Evolutionary conservation across 2,329 filamentous ascomycete genomes (phyloP).

Genomic region (Apiospora rasikravindrae): DNA sequence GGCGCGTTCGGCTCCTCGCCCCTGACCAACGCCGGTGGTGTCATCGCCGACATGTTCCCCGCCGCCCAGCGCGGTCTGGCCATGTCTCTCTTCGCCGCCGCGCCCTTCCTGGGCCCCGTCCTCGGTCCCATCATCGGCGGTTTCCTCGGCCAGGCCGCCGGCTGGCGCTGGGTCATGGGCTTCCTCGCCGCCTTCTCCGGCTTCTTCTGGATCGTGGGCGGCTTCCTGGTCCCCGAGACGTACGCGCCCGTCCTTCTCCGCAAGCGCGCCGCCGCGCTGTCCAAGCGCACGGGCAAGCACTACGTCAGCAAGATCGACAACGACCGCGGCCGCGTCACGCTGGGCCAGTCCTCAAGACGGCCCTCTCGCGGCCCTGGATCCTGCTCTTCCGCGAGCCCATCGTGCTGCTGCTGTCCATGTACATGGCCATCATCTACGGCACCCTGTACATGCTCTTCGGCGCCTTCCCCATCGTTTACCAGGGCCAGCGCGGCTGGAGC

Average conservation of each 20-base stretch:
- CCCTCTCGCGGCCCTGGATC: slow-evolving; percentile 67
- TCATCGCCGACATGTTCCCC: slow-evolving; percentile 59
- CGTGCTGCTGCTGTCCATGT: slow-evolving; percentile 66
- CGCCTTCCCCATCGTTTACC: slow-evolving; percentile 68
- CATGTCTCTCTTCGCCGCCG: slow-evolving; percentile 65
- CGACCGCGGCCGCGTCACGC: slow-evolving; percentile 40
- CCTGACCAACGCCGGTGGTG: slow-evolving; percentile 58
- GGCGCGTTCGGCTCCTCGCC: slow-evolving; percentile 58
- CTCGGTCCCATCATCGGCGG: slow-evolving; percentile 67
- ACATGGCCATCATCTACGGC: slow-evolving; percentile 64
- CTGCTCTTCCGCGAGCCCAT: slow-evolving; percentile 73
- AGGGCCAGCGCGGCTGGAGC: slow-evolving; percentile 60
- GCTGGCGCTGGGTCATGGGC: slow-evolving; percentile 72
- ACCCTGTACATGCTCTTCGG: slow-evolving; percentile 63
- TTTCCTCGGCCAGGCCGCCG: slow-evolving; percentile 64
- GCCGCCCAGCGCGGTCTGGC: slow-evolving; percentile 55
- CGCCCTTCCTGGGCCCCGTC: slow-evolving; percentile 69
- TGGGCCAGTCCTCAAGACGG: slow-evolving; percentile 57
- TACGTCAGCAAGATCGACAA: slow-evolving; percentile 57
- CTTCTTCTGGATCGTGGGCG: slow-evolving; percentile 56
- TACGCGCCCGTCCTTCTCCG: slow-evolving; percentile 61
- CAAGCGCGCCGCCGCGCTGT: slow-evolving; percentile 54
- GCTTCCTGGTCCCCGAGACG: slow-evolving; percentile 59
- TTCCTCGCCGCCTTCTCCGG: slow-evolving; percentile 66
- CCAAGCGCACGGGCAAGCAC: slow-evolving; percentile 55